A percentile compares a stretch with the other conserved stretches of the same genome.
These are phyloP conservation scores for Strobilomyces dryophilus DNA, from an alignment of 768 basidiomycete genomes.

Conservation along the genomic window DNA sequence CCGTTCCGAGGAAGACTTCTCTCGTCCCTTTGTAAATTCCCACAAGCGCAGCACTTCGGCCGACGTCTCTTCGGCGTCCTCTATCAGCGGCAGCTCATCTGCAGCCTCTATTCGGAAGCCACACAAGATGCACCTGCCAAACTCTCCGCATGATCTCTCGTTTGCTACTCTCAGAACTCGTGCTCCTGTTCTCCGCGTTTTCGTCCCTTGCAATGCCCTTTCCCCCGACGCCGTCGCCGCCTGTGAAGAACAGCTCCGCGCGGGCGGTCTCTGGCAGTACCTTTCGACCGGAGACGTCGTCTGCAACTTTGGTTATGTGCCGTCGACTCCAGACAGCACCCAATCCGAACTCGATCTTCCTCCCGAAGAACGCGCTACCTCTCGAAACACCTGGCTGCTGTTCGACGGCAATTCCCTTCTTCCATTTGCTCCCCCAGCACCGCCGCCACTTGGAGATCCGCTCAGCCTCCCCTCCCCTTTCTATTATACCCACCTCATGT, in stretches of 20 bases:
- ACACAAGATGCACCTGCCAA: constrained; percentile 13
- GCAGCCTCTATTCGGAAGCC: constrained; percentile 18
- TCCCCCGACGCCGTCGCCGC: constrained; percentile 41
- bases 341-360: constrained; percentile 18
- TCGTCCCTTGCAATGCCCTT: constrained; percentile 63
- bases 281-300: constrained; percentile 76
- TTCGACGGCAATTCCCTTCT: constrained; percentile 62
- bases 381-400: constrained; percentile 60
- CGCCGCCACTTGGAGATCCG: constrained; percentile 50
- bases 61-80: constrained; percentile 45
- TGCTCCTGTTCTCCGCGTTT: constrained; percentile 72
- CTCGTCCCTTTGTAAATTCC: constrained; percentile 30
- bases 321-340: constrained; percentile 34
- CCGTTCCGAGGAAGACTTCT: constrained; percentile 39
- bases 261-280: constrained; percentile 65
- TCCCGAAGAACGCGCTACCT: constrained; percentile 15
- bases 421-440: constrained; percentile 53
- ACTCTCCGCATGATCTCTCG: constrained; percentile 58
- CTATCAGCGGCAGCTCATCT: constrained; percentile 20
- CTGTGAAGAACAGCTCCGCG: constrained; percentile 69
- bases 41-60: constrained; percentile 41
- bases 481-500: constrained; percentile 69
- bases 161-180: constrained; percentile 57
- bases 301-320: constrained; percentile 78
- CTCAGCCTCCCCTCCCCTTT: constrained; percentile 69